Evolutionary conservation across 805 yeast genomes (phyloP).

Genomic region (Candida xyloterini): DNA sequence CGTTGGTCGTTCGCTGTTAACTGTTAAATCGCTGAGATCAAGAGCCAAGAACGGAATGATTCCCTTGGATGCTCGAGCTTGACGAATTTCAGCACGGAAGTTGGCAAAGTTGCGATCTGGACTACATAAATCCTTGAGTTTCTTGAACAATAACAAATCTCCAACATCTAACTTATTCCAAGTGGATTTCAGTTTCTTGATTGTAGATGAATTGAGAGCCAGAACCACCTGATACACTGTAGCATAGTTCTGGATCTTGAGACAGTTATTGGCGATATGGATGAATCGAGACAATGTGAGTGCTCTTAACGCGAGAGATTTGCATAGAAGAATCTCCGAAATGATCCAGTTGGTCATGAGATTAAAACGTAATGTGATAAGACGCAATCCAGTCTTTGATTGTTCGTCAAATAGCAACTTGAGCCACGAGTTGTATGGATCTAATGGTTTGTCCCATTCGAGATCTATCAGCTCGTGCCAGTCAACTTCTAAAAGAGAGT

Average conservation of each 20-base stretch:
- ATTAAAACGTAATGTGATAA: slow-evolving; percentile 83
- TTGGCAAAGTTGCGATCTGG: slow-evolving; percentile 71
- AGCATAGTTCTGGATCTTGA: slow-evolving; percentile 72
- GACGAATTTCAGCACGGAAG: slow-evolving; percentile 59
- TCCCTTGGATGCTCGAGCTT: slow-evolving; percentile 61
- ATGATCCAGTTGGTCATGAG: slow-evolving; percentile 88
- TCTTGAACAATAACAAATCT: slow-evolving; percentile 64
- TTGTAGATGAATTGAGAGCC: slow-evolving; percentile 68
- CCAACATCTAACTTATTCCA: slow-evolving; percentile 75
- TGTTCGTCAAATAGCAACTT: slow-evolving; percentile 57
- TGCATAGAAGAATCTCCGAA: slow-evolving; percentile 78
- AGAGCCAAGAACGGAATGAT: slow-evolving; percentile 89
- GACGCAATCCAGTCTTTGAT: slow-evolving; percentile 61
- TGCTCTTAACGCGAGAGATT: slow-evolving; percentile 54
- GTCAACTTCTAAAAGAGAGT: slow-evolving; percentile 78
- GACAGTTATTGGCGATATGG: slow-evolving; percentile 78
- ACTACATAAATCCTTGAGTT: slow-evolving; percentile 66
- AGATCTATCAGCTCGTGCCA: slow-evolving; percentile 86
- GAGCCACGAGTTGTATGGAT: slow-evolving; percentile 80
- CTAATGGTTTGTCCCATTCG: slow-evolving; percentile 64
- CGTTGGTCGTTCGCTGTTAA: slow-evolving; percentile 64
- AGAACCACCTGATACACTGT: slow-evolving; percentile 84
- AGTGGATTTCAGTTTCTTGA: slow-evolving; percentile 59
- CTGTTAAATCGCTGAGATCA: slow-evolving; percentile 76
- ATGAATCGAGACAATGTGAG: slow-evolving; percentile 80